phyloP scores from a whole-genome alignment of 1,284 basidiomycete species.

The Omphalotus olearius region DNA sequence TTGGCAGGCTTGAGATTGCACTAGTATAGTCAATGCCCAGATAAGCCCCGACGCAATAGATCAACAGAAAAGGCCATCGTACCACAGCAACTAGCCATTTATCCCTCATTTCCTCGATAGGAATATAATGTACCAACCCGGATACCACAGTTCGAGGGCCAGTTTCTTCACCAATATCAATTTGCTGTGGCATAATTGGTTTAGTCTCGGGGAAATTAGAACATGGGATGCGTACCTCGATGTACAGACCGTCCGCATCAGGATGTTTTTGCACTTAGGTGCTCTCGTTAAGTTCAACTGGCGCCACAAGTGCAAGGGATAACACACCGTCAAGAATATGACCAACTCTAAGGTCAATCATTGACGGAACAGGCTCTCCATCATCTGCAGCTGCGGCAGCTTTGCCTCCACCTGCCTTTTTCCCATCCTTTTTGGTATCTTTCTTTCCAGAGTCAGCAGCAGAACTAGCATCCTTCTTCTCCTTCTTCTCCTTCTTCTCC shows the following conservation, averaged over 20 bases:
- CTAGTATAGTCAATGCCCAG: constrained; percentile 28
- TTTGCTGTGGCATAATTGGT: constrained; percentile 54
- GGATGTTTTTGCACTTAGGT: constrained; percentile 73
- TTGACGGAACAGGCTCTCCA: constrained; percentile 81
- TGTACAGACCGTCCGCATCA: constrained; percentile 89
- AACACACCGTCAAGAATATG: constrained; percentile 84
- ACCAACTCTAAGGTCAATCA: constrained; percentile 92
- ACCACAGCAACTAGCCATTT: constrained; percentile 85
- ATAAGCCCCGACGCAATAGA: background rate
- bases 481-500: constrained; percentile 46
- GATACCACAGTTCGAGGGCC: constrained; percentile 94
- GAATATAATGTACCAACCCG: constrained; percentile 91
- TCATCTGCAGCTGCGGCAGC: constrained; percentile 52
- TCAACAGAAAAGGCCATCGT: constrained; percentile 24
- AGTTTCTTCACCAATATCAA: constrained; percentile 90
- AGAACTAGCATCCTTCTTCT: constrained; percentile 24
- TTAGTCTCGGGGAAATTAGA: constrained; percentile 6
- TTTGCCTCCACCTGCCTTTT: constrained; percentile 40
- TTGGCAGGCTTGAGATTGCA: constrained; percentile 94
- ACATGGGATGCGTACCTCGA: constrained; percentile 54
- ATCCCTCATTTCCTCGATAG: constrained; percentile 89
- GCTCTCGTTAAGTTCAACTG: constrained; percentile 2
- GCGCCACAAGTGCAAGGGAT: background rate
- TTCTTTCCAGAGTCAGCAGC: constrained; percentile 25
- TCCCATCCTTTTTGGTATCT: constrained; percentile 31